Evolutionary conservation across 768 basidiomycete species (phyloP).

Genomic region (Udeniomyces megalosporus): DNA sequence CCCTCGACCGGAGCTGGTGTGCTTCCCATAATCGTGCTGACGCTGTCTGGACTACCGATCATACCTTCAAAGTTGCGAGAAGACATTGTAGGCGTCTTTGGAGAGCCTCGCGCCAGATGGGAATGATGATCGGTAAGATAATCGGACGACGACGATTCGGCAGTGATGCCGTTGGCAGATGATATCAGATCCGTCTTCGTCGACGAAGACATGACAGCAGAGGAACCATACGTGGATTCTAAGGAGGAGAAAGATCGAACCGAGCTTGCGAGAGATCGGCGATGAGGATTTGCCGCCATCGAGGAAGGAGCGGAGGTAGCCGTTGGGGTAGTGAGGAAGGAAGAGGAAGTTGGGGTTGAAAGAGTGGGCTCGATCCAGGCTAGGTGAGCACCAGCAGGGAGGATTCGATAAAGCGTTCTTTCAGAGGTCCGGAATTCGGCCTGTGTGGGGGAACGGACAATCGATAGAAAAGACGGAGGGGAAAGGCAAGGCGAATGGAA

Average conservation of each 20-base stretch:
- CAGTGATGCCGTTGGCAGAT: no score
- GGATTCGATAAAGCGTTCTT: constrained; percentile 84
- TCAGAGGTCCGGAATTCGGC: constrained; percentile 94
- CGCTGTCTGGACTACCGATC: no score
- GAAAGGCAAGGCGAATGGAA: background rate
- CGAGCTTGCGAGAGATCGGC: background rate
- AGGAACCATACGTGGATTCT: background rate
- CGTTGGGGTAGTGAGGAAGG: background rate
- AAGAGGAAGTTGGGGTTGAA: background rate
- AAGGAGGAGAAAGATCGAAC: background rate
- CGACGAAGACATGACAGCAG: background rate
- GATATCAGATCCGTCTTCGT: no score
- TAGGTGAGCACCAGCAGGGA: constrained; percentile 65
- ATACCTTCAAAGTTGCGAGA: no score
- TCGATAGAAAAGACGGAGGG: background rate
- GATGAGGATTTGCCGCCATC: background rate
- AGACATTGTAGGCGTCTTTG: no score
- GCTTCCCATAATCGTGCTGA: no score
- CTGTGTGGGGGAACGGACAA: constrained; percentile 44
- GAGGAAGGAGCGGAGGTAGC: background rate
- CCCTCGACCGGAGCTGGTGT: no score
- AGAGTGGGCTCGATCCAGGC: constrained; percentile 42
- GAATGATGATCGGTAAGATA: no score
- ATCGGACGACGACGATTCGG: no score
- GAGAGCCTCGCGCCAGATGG: no score